phyloP scores from a whole-genome alignment of 1,284 basidiomycete genomes.

The Earliella scabrosa region DNA sequence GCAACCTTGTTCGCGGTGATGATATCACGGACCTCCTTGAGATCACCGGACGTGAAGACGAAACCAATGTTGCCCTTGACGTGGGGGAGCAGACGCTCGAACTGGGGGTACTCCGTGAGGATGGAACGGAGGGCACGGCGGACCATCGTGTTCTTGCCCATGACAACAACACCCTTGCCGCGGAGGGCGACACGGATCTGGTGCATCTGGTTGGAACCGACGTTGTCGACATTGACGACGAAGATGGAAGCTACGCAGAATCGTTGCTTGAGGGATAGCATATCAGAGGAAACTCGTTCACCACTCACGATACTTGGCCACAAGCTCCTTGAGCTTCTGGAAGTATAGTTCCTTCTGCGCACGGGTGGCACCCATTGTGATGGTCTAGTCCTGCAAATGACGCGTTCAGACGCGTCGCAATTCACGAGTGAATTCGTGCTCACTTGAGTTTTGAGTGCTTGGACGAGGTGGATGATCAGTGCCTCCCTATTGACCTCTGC shows the following conservation, averaged over 20 bases:
- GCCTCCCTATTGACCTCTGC: conserved; percentile 90
- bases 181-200: conserved; percentile 98
- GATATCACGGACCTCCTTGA: conserved; percentile 93
- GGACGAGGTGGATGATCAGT: conserved; percentile 38
- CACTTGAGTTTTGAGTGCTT: conserved; percentile 24
- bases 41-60: conserved; percentile 94
- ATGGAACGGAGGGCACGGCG: conserved; percentile 95
- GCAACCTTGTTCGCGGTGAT: conserved; percentile 98
- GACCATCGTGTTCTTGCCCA: conserved; percentile 99
- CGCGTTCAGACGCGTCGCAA: conserved; percentile 5
- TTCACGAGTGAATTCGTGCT: conserved; percentile 28
- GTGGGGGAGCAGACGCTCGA: conserved; percentile 95
- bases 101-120: conserved; percentile 89
- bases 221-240: conserved; percentile 99
- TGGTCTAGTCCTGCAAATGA: conserved; percentile 20
- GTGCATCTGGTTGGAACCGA: conserved; percentile 99
- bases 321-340: conserved; percentile 90
- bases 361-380: conserved; percentile 89
- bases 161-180: conserved; percentile 95
- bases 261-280: background rate
- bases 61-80: conserved; percentile 99
- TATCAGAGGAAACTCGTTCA: background rate
- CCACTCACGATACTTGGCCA: conserved; percentile 86
- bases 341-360: conserved; percentile 96
- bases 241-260: conserved; percentile 86